Percentiles rank a stretch among this genome's conserved stretches.
These are phyloP conservation scores for Coemansia sp. DNA, from an alignment of 192 early-diverging fungal genomes.

Conservation along the genomic window DNA sequence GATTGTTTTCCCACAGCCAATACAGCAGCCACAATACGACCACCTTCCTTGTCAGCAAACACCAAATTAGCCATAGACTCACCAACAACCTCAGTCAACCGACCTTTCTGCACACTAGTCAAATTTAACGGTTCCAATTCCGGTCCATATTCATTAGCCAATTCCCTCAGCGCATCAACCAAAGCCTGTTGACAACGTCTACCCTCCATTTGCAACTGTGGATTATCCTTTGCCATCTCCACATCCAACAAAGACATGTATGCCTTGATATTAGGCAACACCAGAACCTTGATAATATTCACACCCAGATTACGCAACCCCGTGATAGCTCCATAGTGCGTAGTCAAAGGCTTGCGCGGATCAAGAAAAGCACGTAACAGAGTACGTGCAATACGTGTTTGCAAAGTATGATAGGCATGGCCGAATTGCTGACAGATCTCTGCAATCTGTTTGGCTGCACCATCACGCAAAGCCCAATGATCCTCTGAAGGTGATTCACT, in stretches of 20 bases:
- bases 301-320: constrained; percentile 73
- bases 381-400: constrained; percentile 85
- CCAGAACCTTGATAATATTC: constrained; percentile 70
- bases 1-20: constrained; percentile 13
- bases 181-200: constrained; percentile 32
- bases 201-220: constrained; percentile 34
- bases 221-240: constrained; percentile 42
- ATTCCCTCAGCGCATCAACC: constrained; percentile 17
- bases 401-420: constrained; percentile 77
- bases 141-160: constrained; percentile 10
- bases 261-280: constrained; percentile 73
- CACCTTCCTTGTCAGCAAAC: constrained; percentile 28
- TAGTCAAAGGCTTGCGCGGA: constrained; percentile 71
- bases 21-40: constrained; percentile 27
- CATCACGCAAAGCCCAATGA: constrained; percentile 80
- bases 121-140: constrained; percentile 9
- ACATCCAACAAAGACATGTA: constrained; percentile 54
- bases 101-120: constrained; percentile 18
- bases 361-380: constrained; percentile 88
- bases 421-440: constrained; percentile 76
- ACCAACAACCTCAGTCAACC: constrained; percentile 33
- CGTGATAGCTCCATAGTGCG: constrained; percentile 85
- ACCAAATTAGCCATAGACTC: constrained; percentile 34
- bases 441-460: constrained; percentile 69
- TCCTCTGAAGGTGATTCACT: constrained; percentile 62